Evolutionary conservation across 176 grass and related monocot genomes (phyloP), one percentile per base, ranked within the genome.

Genomic region (bread wheat (Triticum aestivum)): DNA sequence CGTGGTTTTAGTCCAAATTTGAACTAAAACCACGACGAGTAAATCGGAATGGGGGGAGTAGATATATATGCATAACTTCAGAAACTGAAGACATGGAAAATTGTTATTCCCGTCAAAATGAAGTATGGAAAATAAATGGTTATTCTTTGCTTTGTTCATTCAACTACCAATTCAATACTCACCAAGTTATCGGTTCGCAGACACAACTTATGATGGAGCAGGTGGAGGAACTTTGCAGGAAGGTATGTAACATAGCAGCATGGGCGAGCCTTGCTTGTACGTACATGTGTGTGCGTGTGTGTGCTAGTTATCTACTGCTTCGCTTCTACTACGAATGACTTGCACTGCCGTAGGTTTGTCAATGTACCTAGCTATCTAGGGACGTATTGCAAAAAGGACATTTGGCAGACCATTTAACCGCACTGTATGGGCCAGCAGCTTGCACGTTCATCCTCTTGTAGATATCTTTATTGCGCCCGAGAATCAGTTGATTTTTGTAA

Each of bases 121-220:
- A 52, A 52, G 49, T 52, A 52, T 52, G 14, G 49, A 1, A 47
- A 52, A 14, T 51, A 2, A 49, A 18, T 56, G 17, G 17, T 63
- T 11, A 52, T 61, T 54, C 27, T 37, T 45, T 6, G 63, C 27
- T 82, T 61, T 69, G 15, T 20, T 82, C 1, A 32, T 61, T 0
- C 1, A 14, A 42, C 26, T n/a, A 68, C 24, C 8, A 69, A 63
- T n/a, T 77, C 2, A 79, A 47, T 35, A 64, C 49, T 29, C 11
- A 54, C 18, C 17, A 24, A 15, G 17, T 62, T 86, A 2, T 69
- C 18, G 17, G 18, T 59, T 61, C 24, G 67, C 94, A 99, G 97
- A 93, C 94, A 21, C 92, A 96, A 32, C 89, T 99, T 79, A 96
- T 99, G 94, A 88, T 96, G 87, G 92, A 99, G 61, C 92, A 99